Evolutionary conservation across 129 eudicot species (phyloP).

Genomic region (Logfia minima): DNA sequence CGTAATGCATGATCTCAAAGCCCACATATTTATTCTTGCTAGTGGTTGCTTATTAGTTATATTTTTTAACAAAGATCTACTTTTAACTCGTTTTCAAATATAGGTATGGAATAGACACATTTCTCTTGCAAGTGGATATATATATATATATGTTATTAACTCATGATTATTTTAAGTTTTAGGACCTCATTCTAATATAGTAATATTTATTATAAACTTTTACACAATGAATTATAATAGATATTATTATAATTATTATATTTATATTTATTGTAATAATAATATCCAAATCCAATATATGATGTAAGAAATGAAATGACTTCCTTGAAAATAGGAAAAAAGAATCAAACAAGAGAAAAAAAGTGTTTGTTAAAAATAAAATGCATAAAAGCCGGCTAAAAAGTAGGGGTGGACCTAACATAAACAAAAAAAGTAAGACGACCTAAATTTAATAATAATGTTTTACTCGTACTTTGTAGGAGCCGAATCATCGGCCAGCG

Average conservation of each 20-base stretch:
- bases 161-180: background rate
- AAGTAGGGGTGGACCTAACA: conserved; percentile 36
- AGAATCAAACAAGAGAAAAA: conserved; percentile 1
- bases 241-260: too few species aligned
- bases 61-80: conserved; percentile 6
- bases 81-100: conserved; percentile 22
- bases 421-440: conserved; percentile 27
- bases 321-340: conserved; percentile 21
- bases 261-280: too few species aligned
- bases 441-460: conserved; percentile 30
- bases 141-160: too few species aligned
- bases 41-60: conserved; percentile 6
- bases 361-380: conserved; percentile 17
- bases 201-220: too few species aligned
- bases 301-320: background rate
- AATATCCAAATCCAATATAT: background rate
- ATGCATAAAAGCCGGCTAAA: conserved; percentile 43
- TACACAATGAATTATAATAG: background rate
- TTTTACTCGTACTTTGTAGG: conserved; percentile 23
- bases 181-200: background rate
- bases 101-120: background rate
- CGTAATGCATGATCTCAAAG: conserved; percentile 47
- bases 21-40: conserved; percentile 22
- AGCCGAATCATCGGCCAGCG: conserved; percentile 40
- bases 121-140: background rate